Evolutionary conservation across 306 rosid species (phyloP), one percentile per base, ranked within the genome.

Genomic region (Cicer cuneatum): DNA sequence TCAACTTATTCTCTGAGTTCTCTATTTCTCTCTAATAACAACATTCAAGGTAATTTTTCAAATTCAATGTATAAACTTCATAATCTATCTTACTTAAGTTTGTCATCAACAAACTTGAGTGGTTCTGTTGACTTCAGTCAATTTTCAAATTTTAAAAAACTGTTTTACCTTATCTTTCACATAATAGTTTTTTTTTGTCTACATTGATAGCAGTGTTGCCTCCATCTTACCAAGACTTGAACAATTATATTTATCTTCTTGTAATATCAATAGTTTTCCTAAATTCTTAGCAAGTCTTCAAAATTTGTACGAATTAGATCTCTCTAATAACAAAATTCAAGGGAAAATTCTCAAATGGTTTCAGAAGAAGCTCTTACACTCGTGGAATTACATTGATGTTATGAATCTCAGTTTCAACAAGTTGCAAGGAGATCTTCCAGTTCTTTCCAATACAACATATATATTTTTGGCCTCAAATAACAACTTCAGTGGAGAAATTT

Each of bases 311-410:
- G 0, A 0, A 0, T 49, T 84, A 42, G 73, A 79, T 41, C 82
- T 86, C 51, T 85, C 89, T 2, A 1, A 48, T 12, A 72, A 72
- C 52, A 52, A 43, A 5, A 82, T 79, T 35, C 10, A 10, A 1
- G 83, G 81, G 2, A 15, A 5, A 7, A 9, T 85, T 69, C 83
- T 83, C 2, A 8, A 51, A 24, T 80, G 85, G 86, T 10, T 78
- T 47, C 33, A 10, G 5, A 21, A 68, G 29, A 45, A 47, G 4
- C 69, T 78, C 29, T 45, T 69, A 2, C 38, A 54, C 45, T 43
- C 79, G 4, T 42, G 54, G 79, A 10, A 15, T 2, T 13, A 18
- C 2, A 8, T 69, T 13, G 0, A 0, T 0, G 0, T 0, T 1
- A 6, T 84, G 39, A 72, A 37, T 16, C 81, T 81, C 1, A 69